Base-by-base conservation (phyloP, 495 filamentous ascomycete species). In the Chaetomium cochliodes region DNA sequence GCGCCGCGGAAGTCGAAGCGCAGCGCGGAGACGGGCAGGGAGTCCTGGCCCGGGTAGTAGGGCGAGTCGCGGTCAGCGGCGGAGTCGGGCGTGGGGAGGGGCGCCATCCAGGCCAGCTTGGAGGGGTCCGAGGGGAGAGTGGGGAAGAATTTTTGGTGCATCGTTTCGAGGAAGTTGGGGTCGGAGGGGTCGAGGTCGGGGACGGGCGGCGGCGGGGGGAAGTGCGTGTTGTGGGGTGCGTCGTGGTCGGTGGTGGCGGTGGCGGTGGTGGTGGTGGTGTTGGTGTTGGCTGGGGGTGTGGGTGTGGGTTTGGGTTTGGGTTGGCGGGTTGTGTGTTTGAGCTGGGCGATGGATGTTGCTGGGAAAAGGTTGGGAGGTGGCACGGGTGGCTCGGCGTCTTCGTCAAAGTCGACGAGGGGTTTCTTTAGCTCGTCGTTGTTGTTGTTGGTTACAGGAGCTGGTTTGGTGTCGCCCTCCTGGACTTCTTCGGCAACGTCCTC, bases 101-200 rank as follows among this genome's bases (percentile, higher is more conserved):
- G 87, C 44, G 87, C 84, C 84, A 98, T 92, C 94, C 94, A 98
- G 22, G 91, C 89, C 4, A 98, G 83, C 15, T 89, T 87, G 28
- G 89, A 86, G 0, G 93, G 92, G 76, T 97, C 91, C 53, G 90
- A 82, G 16, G 93, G 84, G 3, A 96, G 88, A 63, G 85, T 80
- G 22, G 94, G 93, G 81, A 96, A 98, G 83, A 94, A 98, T 75
- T 93, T 96, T 1, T 84, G 74, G 81, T 97, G 92, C 12, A 98
- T 85, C 63, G 89, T 86, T 25, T 81, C 74, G 56, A 97, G 88
- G 80, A 98, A 98, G 67, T 89, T 83, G 0, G 91, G 87, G 56
- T 90, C 89, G 23, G 82, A 79, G 0, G 92, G 94, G 75, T 98
- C 92, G 60, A 97, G 89, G 42, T 89, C 86, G 28, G 89, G 89